A percentile compares a stretch with the other conserved stretches of the same genome.
Conservation (phyloP, 2,329 filamentous ascomycete genomes). For the Fusarium buharicum region DNA sequence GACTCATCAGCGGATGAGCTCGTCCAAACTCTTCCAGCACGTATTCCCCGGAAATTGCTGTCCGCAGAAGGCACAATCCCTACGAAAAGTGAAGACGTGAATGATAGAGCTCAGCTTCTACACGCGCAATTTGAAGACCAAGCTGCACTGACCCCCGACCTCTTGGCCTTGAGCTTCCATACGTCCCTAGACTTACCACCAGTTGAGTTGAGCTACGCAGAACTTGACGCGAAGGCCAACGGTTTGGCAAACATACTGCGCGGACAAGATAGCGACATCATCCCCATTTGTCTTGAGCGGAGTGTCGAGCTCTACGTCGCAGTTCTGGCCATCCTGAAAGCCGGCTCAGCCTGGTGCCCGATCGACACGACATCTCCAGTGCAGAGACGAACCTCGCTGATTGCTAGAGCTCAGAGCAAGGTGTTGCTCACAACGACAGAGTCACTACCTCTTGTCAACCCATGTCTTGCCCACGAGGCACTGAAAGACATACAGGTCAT, state of each 20-base stretch:
- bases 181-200: slow-evolving; percentile 3
- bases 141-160: slow-evolving; percentile 1
- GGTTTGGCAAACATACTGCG: slow-evolving; percentile 16
- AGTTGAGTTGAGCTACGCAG: slow-evolving; percentile 5
- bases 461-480: slow-evolving; percentile 8
- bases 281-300: slow-evolving; percentile 18
- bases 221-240: slow-evolving; percentile 23
- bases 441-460: slow-evolving; percentile 5
- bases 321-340: slow-evolving; percentile 23
- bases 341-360: slow-evolving; percentile 27
- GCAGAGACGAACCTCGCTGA: slow-evolving; percentile 24
- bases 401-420: slow-evolving; percentile 24
- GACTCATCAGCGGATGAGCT: not conserved
- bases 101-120: not conserved
- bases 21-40: slow-evolving; percentile 10
- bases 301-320: slow-evolving; percentile 24
- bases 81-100: too few species aligned
- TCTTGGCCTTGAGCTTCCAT: slow-evolving; percentile 19
- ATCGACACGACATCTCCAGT: slow-evolving; percentile 23
- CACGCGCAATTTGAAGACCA: slow-evolving; percentile 31
- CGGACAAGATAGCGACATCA: slow-evolving; percentile 15
- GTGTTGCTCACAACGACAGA: slow-evolving; percentile 11
- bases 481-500: slow-evolving; percentile 14
- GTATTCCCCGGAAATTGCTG: not conserved
- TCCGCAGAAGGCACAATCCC: slow-evolving; percentile 17